phyloP scores from a whole-genome alignment of 495 filamentous ascomycete species.

The Penicillium crystallinum region DNA sequence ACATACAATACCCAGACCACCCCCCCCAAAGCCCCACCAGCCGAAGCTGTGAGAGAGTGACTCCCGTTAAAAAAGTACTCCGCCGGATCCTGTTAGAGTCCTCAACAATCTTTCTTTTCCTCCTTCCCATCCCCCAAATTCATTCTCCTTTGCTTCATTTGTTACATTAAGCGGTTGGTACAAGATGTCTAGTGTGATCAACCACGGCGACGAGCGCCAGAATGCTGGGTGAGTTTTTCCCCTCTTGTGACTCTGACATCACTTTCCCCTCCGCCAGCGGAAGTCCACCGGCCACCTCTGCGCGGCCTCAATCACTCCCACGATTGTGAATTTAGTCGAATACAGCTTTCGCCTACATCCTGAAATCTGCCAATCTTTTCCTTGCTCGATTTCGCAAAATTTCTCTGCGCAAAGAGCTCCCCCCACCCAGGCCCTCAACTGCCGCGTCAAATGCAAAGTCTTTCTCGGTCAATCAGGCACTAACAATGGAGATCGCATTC shows the following conservation, averaged over 20 bases:
- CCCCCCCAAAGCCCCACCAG: constrained; percentile 19
- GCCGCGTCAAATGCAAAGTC: constrained; percentile 14
- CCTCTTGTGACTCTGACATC: constrained; percentile 41
- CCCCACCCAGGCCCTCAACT: constrained; percentile 18
- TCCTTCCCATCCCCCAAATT: constrained; percentile 13
- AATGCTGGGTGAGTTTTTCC: constrained; percentile 59
- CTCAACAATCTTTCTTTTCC: constrained; percentile 7
- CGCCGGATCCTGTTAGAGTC: constrained; percentile 35
- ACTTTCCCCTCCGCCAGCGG: constrained; percentile 37
- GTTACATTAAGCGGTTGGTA: constrained; percentile 17
- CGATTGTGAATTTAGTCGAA: background rate
- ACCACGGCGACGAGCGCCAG: constrained; percentile 54
- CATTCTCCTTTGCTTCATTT: constrained; percentile 12
- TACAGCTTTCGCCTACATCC: background rate
- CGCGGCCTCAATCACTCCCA: constrained; percentile 15
- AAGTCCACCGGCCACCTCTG: constrained; percentile 15
- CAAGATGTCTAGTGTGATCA: constrained; percentile 60
- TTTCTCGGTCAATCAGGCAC: constrained; percentile 9
- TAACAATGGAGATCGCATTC: constrained; percentile 30
- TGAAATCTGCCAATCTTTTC: background rate
- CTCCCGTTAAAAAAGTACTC: constrained; percentile 36
- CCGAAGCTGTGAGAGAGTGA: constrained; percentile 18
- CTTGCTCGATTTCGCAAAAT: background rate
- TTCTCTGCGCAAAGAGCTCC: constrained; percentile 6
- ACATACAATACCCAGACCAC: constrained; percentile 17